phyloP scores from a whole-genome alignment of 345 rosid genomes.

The Passiflora organensis region DNA sequence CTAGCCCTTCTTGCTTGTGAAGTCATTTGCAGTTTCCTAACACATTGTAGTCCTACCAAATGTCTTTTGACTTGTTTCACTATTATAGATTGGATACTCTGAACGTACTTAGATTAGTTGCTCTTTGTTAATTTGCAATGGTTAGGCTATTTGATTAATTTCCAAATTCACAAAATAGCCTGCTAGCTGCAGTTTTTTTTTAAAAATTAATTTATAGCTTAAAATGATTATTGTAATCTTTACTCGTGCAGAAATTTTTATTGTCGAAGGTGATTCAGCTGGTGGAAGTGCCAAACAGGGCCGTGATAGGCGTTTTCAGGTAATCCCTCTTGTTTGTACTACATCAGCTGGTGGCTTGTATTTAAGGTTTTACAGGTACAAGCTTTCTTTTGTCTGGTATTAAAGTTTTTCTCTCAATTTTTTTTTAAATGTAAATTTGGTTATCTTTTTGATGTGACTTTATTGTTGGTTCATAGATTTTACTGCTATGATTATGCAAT shows the following conservation, averaged over 20 bases:
- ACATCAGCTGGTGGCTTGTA: slow-evolving; percentile 6
- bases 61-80: too few relatives aligned
- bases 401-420: not conserved
- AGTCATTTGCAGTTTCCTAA: too few relatives aligned
- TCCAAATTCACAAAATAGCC: not conserved
- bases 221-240: slow-evolving; percentile 1
- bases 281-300: slow-evolving; percentile 99
- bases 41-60: too few relatives aligned
- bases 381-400: not conserved
- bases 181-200: not conserved
- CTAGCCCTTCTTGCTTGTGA: too few relatives aligned
- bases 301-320: slow-evolving; percentile 98
- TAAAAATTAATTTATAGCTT: too few relatives aligned
- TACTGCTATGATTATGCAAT: not conserved
- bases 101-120: too few relatives aligned
- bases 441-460: not conserved
- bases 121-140: too few relatives aligned
- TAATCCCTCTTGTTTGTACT: slow-evolving; percentile 16
- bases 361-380: not conserved
- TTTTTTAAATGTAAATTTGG: not conserved
- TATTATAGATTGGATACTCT: too few relatives aligned
- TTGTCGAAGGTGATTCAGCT: slow-evolving; percentile 98
- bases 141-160: not conserved
- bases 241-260: slow-evolving; percentile 71
- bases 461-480: not conserved